phyloP scores from a whole-genome alignment of 192 early-diverging fungal species.

The Oehlia diaphana region DNA sequence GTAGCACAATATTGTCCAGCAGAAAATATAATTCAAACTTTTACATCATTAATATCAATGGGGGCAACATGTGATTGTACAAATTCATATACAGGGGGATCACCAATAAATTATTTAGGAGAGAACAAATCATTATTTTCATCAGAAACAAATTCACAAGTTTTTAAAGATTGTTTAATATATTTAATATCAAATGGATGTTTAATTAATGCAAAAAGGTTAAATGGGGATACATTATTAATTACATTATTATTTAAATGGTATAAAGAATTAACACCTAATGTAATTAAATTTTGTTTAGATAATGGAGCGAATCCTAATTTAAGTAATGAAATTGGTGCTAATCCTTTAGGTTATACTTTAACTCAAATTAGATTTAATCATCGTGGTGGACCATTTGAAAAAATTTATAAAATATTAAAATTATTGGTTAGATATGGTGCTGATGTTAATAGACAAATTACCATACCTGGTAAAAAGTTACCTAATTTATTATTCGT shows the following conservation, averaged over 20 bases:
- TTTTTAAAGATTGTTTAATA: neutral
- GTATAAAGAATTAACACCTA: neutral
- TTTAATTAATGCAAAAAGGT: neutral
- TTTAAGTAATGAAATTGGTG: neutral
- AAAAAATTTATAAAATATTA: conserved; percentile 15
- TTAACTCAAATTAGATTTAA: neutral
- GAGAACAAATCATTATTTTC: neutral
- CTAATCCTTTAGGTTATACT: conserved; percentile 8
- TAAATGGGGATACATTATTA: neutral
- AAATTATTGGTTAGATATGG: conserved; percentile 10
- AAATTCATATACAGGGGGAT: conserved; percentile 7
- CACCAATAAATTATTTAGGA: conserved; percentile 5
- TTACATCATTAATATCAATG: neutral
- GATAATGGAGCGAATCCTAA: neutral
- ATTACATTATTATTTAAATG: conserved; percentile 22
- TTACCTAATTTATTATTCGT: conserved; percentile 4
- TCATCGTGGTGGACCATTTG: neutral
- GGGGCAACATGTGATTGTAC: neutral
- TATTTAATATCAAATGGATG: conserved; percentile 8
- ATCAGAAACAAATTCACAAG: neutral
- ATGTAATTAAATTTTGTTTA: neutral
- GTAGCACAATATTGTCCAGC: neutral
- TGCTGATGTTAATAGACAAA: conserved; percentile 4
- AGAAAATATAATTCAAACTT: neutral
- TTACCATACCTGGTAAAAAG: conserved; percentile 1